These are phyloP conservation scores for Termitomyces heimii DNA, from an alignment of 768 basidiomycete genomes.

Conservation along the genomic window DNA sequence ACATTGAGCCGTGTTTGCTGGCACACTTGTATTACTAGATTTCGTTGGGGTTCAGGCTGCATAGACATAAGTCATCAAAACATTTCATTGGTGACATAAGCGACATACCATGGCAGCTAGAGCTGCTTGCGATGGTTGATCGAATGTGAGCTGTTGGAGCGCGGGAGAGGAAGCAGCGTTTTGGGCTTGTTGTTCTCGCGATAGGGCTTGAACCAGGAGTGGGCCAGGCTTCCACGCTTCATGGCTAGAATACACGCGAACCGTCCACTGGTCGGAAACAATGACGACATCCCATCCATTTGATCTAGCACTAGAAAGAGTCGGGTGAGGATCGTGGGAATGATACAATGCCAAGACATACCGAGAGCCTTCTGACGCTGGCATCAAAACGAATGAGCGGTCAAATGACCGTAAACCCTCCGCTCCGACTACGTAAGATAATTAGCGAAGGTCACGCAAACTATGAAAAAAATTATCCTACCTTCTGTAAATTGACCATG, in stretches of 20 bases:
- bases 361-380: conserved; percentile 78
- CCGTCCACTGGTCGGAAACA: conserved; percentile 80
- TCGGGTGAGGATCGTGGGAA: conserved; percentile 2
- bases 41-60: conserved; percentile 67
- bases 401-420: conserved; percentile 90
- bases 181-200: conserved; percentile 20
- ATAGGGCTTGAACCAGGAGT: conserved; percentile 59
- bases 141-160: conserved; percentile 24
- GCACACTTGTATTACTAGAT: conserved; percentile 64
- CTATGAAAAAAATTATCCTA: conserved; percentile 21
- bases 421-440: conserved; percentile 25
- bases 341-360: conserved; percentile 34
- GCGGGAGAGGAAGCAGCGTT: conserved; percentile 21
- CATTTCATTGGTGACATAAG: neutral
- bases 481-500: conserved; percentile 93
- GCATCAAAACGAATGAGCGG: conserved; percentile 82
- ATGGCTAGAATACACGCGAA: conserved; percentile 80
- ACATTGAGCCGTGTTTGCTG: conserved; percentile 74
- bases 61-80: neutral
- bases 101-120: conserved; percentile 53
- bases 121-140: conserved; percentile 49
- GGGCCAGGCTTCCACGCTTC: conserved; percentile 77
- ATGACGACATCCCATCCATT: conserved; percentile 90
- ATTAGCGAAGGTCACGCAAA: conserved; percentile 1
- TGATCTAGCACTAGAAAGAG: conserved; percentile 51